Conservation (phyloP, 2,329 filamentous ascomycete species). For the Ceratocystiopsis sp. region DNA sequence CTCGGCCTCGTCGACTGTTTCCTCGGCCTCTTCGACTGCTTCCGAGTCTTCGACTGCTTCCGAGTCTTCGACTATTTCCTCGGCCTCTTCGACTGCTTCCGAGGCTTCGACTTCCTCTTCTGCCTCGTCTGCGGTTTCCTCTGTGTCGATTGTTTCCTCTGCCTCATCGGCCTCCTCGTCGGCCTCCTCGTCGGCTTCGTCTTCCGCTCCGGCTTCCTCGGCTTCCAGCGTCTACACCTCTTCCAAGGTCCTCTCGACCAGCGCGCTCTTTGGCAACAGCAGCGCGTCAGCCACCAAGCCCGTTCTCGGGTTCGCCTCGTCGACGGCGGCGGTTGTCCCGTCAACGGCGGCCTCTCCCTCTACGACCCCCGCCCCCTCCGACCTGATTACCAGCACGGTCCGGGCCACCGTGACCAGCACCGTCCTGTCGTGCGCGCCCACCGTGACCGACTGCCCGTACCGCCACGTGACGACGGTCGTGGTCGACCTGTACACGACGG, state of each 20-base stretch:
- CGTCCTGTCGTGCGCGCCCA: constrained; percentile 9
- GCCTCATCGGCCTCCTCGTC: background rate
- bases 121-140: background rate
- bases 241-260: constrained; percentile 2
- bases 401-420: constrained; percentile 20
- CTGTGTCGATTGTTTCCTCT: background rate
- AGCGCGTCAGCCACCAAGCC: too few relatives aligned
- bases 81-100: background rate
- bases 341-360: too few relatives aligned
- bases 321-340: too few relatives aligned
- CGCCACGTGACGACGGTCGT: constrained; percentile 8
- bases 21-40: constrained; percentile 1
- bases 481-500: constrained; percentile 10
- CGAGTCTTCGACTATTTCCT: background rate
- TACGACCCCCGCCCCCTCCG: constrained; percentile 2
- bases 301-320: too few relatives aligned
- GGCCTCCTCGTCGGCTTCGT: background rate
- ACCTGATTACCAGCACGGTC: constrained; percentile 19
- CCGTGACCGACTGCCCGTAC: constrained; percentile 11
- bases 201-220: background rate
- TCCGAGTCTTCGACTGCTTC: background rate
- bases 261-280: too few relatives aligned
- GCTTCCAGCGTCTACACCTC: background rate
- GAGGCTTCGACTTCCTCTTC: background rate
- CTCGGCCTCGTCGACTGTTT: background rate